Percentiles rank a stretch among this genome's conserved stretches.
Evolutionary conservation across 495 filamentous ascomycete species (phyloP).

Genomic region (Stereocaulon alpinum): DNA sequence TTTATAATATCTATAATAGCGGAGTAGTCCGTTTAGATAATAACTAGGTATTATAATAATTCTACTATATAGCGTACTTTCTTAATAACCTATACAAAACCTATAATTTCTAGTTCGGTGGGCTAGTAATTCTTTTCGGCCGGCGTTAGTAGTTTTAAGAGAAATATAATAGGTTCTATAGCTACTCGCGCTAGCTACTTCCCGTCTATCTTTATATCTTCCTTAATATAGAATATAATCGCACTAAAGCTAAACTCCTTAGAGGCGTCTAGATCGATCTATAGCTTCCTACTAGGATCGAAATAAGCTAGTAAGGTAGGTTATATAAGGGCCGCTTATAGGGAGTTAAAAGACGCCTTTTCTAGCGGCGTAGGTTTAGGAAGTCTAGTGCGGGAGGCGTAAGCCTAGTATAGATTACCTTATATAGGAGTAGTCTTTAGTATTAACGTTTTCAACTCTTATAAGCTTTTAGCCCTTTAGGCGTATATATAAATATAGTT

Average conservation of each 20-base stretch:
- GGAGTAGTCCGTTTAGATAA: slow-evolving; percentile 10
- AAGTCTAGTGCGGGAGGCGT: not conserved
- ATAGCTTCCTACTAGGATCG: not conserved
- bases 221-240: slow-evolving; percentile 14
- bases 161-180: slow-evolving; percentile 15
- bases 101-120: slow-evolving; percentile 4
- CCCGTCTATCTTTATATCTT: not conserved
- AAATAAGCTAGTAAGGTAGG: not conserved
- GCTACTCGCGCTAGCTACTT: not conserved
- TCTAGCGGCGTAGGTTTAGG: not conserved
- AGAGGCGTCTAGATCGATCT: slow-evolving; percentile 5
- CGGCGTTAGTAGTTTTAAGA: not conserved
- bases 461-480: not conserved
- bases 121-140: slow-evolving; percentile 2
- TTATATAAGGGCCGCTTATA: not conserved
- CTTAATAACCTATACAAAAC: slow-evolving; percentile 9
- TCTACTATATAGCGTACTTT: no score
- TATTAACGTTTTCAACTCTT: slow-evolving; percentile 3
- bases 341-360: not conserved
- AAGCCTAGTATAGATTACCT: not conserved
- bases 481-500: slow-evolving; percentile 4
- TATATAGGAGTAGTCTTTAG: not conserved
- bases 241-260: slow-evolving; percentile 11
- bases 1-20: not conserved
- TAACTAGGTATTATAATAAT: not conserved